phyloP scores from a whole-genome alignment of 148 eudicot species.

The Diospyros kaki region DNA sequence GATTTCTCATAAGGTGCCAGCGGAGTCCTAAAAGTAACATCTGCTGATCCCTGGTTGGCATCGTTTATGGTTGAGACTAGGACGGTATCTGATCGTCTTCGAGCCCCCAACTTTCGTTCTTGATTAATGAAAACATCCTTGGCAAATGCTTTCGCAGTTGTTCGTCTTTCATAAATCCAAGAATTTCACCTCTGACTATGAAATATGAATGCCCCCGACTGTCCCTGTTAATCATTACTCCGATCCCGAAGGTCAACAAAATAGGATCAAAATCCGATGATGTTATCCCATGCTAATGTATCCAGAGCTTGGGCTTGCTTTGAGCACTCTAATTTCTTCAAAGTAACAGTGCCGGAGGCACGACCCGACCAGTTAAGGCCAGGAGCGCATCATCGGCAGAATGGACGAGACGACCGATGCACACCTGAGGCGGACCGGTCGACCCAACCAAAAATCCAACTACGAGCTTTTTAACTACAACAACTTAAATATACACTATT shows the following conservation, averaged over 20 bases:
- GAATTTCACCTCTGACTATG: slow-evolving; percentile 17
- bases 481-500: no score
- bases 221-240: neutral
- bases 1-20: slow-evolving; percentile 6
- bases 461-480: no score
- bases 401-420: no score
- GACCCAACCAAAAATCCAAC: no score
- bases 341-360: neutral
- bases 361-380: neutral
- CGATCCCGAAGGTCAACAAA: neutral
- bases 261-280: slow-evolving; percentile 3
- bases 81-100: neutral
- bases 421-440: no score
- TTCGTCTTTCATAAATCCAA: slow-evolving; percentile 46
- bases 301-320: neutral
- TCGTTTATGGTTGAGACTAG: neutral
- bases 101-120: slow-evolving; percentile 41
- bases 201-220: slow-evolving; percentile 2
- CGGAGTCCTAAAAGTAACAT: slow-evolving; percentile 3
- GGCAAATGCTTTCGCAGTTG: slow-evolving; percentile 54
- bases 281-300: slow-evolving; percentile 5
- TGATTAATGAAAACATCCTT: slow-evolving; percentile 59
- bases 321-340: slow-evolving; percentile 5
- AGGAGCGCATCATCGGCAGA: no score
- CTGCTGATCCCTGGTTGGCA: neutral